Evolutionary conservation across 257 asterid genomes (phyloP).

Genomic region (Forsythia suspensa): DNA sequence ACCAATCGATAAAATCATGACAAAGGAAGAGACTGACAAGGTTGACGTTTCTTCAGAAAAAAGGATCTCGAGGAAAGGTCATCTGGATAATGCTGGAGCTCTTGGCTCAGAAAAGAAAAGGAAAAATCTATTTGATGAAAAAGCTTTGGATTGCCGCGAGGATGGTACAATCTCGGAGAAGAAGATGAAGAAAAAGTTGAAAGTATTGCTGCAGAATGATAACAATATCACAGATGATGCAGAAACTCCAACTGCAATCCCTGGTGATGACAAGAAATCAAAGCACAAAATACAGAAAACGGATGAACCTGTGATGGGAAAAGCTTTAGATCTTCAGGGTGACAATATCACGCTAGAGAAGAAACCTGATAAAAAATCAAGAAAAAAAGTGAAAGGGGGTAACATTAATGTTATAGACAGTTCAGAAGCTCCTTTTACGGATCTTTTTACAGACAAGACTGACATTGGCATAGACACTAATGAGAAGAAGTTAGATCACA

Average conservation of each 20-base stretch:
- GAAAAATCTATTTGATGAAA: slow-evolving; percentile 29
- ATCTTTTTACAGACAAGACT: slow-evolving; percentile 41
- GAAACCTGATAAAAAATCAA: slow-evolving; percentile 35
- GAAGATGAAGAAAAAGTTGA: slow-evolving; percentile 35
- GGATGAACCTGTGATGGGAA: slow-evolving; percentile 17
- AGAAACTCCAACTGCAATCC: slow-evolving; percentile 14
- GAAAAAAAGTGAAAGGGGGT: slow-evolving; percentile 33
- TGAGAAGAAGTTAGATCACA: slow-evolving; percentile 21
- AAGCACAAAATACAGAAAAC: slow-evolving; percentile 46
- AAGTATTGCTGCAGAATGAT: slow-evolving; percentile 23
- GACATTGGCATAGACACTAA: slow-evolving; percentile 14
- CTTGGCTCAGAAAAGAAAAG: slow-evolving; percentile 32
- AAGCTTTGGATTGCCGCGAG: slow-evolving; percentile 16
- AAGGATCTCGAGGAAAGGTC: slow-evolving; percentile 30
- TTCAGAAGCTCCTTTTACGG: slow-evolving; percentile 59
- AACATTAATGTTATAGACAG: slow-evolving; percentile 44
- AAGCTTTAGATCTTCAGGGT: slow-evolving; percentile 26
- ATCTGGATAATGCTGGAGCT: slow-evolving; percentile 18
- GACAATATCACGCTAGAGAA: slow-evolving; percentile 6
- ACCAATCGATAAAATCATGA: slow-evolving; percentile 49
- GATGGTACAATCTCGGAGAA: slow-evolving; percentile 28
- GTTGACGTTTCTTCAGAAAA: slow-evolving; percentile 21
- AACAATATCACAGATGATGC: slow-evolving; percentile 14
- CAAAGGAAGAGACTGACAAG: slow-evolving; percentile 41
- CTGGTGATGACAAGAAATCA: slow-evolving; percentile 29